Conservation (phyloP, 2,329 filamentous ascomycete genomes). For the Hymenoscyphus repandus region DNA sequence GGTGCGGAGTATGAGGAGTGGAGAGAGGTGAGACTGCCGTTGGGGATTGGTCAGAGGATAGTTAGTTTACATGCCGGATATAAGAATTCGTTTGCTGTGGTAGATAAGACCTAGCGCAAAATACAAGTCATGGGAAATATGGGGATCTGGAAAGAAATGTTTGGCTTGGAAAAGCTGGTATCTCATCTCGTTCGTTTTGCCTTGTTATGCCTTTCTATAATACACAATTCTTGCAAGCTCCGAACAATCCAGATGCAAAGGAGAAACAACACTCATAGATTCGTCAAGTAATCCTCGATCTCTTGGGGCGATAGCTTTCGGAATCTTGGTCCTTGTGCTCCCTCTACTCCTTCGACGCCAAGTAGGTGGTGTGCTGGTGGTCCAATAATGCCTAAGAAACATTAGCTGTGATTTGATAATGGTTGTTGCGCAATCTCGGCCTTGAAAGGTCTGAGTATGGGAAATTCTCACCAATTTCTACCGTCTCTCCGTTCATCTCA, state of each 20-base stretch:
- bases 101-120: constrained; percentile 11
- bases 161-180: constrained; percentile 18
- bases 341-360: constrained; percentile 84
- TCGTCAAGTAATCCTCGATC: constrained; percentile 99
- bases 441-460: too few relatives aligned
- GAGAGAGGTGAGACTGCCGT: constrained; percentile 21
- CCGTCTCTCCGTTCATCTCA: constrained; percentile 98
- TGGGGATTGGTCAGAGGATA: constrained; percentile 20
- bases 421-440: background rate
- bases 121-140: background rate
- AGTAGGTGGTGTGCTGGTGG: constrained; percentile 89
- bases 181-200: constrained; percentile 27
- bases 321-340: constrained; percentile 80
- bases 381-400: constrained; percentile 75
- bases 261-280: constrained; percentile 56
- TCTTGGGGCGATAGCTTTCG: constrained; percentile 94
- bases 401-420: constrained; percentile 17
- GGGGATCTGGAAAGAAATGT: background rate
- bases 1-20: constrained; percentile 14
- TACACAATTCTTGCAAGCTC: constrained; percentile 30
- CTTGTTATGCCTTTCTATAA: constrained; percentile 32
- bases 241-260: constrained; percentile 19
- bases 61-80: constrained; percentile 27
- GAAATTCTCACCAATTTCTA: constrained; percentile 79
- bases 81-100: constrained; percentile 30